Conservation (phyloP, 2,329 filamentous ascomycete genomes). For the Lasiodiplodia gonubiensis region DNA sequence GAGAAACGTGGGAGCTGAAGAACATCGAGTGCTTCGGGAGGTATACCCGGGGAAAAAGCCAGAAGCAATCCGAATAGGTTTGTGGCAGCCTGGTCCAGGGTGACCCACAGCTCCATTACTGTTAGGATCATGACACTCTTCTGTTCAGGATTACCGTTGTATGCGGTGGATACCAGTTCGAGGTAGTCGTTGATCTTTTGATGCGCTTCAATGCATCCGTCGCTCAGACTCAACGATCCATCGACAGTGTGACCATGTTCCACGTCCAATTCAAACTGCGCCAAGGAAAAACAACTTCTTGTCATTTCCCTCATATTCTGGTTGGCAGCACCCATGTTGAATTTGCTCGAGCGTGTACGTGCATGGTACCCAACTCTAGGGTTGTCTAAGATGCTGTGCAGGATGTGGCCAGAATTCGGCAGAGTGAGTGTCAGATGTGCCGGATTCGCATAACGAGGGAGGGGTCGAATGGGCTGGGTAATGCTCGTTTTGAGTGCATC, state of each 20-base stretch:
- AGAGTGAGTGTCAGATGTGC: neutral
- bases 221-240: neutral
- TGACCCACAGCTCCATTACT: conserved; percentile 64
- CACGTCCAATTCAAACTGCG: neutral
- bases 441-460: conserved; percentile 47
- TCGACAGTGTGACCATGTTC: neutral
- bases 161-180: conserved; percentile 42
- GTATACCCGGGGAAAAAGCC: conserved; percentile 60
- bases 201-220: conserved; percentile 41
- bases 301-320: neutral
- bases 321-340: neutral
- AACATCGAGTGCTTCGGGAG: conserved; percentile 57
- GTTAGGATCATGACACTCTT: conserved; percentile 60
- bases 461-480: conserved; percentile 48
- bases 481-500: conserved; percentile 33
- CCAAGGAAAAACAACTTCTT: neutral
- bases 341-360: neutral
- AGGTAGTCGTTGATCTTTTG: conserved; percentile 47
- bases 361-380: neutral
- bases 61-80: conserved; percentile 54
- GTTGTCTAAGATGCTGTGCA: neutral
- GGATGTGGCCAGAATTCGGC: neutral
- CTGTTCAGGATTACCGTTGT: conserved; percentile 55
- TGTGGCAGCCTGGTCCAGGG: conserved; percentile 59
- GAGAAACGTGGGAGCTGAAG: conserved; percentile 56